Evolutionary conservation across 2,329 filamentous ascomycete species (phyloP).

Genomic region (Fusarium scirpi): DNA sequence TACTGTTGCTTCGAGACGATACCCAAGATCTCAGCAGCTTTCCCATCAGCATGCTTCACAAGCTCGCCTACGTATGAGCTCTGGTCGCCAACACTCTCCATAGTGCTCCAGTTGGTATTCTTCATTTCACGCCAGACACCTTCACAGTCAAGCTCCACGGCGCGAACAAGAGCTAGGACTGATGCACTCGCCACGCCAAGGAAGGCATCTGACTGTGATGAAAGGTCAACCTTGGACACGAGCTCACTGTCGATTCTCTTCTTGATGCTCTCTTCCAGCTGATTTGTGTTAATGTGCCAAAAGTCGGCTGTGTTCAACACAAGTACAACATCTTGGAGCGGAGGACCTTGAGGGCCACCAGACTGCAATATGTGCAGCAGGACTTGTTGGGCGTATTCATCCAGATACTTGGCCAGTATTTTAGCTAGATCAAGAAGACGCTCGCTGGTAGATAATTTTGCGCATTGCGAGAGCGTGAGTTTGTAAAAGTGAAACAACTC

Average conservation of each 20-base stretch:
- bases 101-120: constrained; percentile 93
- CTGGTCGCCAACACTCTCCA: constrained; percentile 93
- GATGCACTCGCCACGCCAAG: constrained; percentile 93
- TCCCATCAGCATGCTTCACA: constrained; percentile 76
- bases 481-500: constrained; percentile 99
- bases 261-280: constrained; percentile 95
- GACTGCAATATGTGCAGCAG: constrained; percentile 76
- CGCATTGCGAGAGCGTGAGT: constrained; percentile 90
- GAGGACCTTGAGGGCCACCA: constrained; percentile 64
- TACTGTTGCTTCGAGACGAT: constrained; percentile 92
- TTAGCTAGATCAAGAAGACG: constrained; percentile 85
- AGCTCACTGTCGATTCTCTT: constrained; percentile 86
- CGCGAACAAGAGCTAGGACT: constrained; percentile 84
- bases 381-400: constrained; percentile 95
- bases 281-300: constrained; percentile 92
- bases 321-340: constrained; percentile 81
- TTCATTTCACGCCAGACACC: constrained; percentile 96
- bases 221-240: constrained; percentile 82
- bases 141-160: constrained; percentile 85
- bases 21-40: constrained; percentile 79
- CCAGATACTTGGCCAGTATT: constrained; percentile 91
- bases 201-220: constrained; percentile 93
- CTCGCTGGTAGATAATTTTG: constrained; percentile 92
- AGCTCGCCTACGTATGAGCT: constrained; percentile 91
- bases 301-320: constrained; percentile 98